phyloP scores from a whole-genome alignment of 2,329 filamentous ascomycete genomes.

The Lachnellula occidentalis region DNA sequence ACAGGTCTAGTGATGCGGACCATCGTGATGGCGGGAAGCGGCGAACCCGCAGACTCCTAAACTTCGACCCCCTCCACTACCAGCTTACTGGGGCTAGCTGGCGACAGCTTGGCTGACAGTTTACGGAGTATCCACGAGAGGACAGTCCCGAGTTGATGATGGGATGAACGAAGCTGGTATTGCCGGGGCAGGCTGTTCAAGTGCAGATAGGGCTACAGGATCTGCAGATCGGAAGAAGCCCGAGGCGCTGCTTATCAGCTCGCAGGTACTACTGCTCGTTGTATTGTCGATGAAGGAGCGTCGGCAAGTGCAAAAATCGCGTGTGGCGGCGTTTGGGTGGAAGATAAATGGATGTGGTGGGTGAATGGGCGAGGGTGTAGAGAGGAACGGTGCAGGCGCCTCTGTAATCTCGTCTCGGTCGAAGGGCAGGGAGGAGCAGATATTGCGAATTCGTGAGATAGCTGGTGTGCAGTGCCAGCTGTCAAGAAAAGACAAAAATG shows the following conservation, averaged over 20 bases:
- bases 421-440: constrained; percentile 4
- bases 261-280: constrained; percentile 1
- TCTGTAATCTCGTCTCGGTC: constrained; percentile 25
- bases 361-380: constrained; percentile 25
- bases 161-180: constrained; percentile 2
- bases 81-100: constrained; percentile 20
- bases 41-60: constrained; percentile 46
- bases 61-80: constrained; percentile 47
- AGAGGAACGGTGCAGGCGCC: constrained; percentile 34
- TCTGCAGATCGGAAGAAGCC: constrained; percentile 10
- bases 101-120: constrained; percentile 25
- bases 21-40: constrained; percentile 54
- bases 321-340: not conserved
- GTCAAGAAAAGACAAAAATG: constrained; percentile 8
- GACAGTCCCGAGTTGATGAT: constrained; percentile 28
- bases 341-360: constrained; percentile 2
- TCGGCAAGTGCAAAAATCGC: not conserved
- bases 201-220: constrained; percentile 6
- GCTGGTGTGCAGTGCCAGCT: constrained; percentile 19
- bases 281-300: not conserved
- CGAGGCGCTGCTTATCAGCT: constrained; percentile 7
- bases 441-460: constrained; percentile 4
- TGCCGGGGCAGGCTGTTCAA: constrained; percentile 2
- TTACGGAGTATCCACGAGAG: constrained; percentile 31
- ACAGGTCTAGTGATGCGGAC: constrained; percentile 64